Evolutionary conservation across 331 rosid genomes (phyloP).

Genomic region (Erythrophleum ivorense): DNA sequence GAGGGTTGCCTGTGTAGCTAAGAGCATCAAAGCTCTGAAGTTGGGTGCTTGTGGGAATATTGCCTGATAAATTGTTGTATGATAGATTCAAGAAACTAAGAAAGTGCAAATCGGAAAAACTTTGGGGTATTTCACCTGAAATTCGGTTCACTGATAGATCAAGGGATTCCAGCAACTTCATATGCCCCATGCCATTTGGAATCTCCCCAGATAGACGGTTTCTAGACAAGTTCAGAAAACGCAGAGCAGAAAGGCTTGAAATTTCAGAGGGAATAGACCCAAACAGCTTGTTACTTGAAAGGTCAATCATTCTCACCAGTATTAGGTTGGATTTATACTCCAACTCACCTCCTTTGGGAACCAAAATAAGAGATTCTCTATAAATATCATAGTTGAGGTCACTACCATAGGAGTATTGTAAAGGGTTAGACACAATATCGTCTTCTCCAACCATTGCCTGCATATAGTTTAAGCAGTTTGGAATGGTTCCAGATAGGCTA

Average conservation of each 20-base stretch:
- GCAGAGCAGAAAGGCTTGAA: background rate
- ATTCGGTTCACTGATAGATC: constrained; percentile 33
- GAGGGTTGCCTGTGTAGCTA: constrained; percentile 23
- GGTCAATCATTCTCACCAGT: constrained; percentile 13
- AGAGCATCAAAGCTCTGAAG: constrained; percentile 25
- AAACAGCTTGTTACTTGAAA: background rate
- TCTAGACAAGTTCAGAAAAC: background rate
- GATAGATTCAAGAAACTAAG: constrained; percentile 27
- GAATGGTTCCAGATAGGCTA: background rate
- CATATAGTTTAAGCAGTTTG: background rate
- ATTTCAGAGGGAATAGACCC: background rate
- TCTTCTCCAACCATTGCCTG: background rate
- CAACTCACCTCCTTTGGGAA: background rate
- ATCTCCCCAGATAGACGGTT: background rate
- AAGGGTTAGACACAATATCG: background rate
- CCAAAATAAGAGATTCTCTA: background rate
- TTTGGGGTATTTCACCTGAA: constrained; percentile 25
- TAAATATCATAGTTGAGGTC: background rate
- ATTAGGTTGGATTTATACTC: background rate
- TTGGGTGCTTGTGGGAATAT: constrained; percentile 21
- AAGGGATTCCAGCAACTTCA: constrained; percentile 14
- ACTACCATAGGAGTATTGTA: background rate
- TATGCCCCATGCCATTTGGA: constrained; percentile 4
- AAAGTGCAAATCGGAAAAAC: background rate
- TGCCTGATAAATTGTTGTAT: constrained; percentile 7